Evolutionary conservation across 768 basidiomycete species (phyloP), one percentile per base, ranked within the genome.

Genomic region (Amanita brunnescens): DNA sequence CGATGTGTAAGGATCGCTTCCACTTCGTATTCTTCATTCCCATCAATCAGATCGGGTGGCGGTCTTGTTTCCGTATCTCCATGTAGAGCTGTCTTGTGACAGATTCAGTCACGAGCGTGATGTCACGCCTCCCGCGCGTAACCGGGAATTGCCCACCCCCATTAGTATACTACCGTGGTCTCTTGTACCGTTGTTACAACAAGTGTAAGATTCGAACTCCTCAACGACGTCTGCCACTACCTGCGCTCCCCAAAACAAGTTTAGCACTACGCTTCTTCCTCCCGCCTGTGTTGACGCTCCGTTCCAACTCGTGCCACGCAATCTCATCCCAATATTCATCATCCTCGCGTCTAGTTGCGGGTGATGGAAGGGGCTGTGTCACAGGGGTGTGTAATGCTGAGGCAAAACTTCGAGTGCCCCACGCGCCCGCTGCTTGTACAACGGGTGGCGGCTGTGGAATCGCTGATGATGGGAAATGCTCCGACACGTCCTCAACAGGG

Each of bases 341-440:
- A 5, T 63, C 68, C 47, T 68, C 64, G 41, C 61, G 57, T 21
- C 67, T 63, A 54, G 62, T 63, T 29, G 59, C 41, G 14, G 42
- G 42, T 24, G 50, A 20, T 29, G 41, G 13, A 10, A 58, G 61
- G 10, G 59, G 54, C 21, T 54, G 63, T 24, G 67, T 57, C 21
- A 72, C 60, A 41, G 74, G 61, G 13, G 83, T 74, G 61, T 85
- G 81, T 51, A 85, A 66, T 0, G 89, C 85, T 8, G 87, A 83
- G 10, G 91, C 91, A 63, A 93, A 92, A 57, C 87, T 91, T 50
- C 85, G 73, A 14, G 75, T 70, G 20, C 88, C 88, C 90, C 88
- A 91, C 23, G 79, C 87, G 16, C 87, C 87, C 6, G 73, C 54
- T 10, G 38, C 14, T 20, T 32, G 49, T 8, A 12, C 34, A n/a